Evolutionary conservation across 306 rosid genomes (phyloP).

Genomic region (Nissolia schottii): DNA sequence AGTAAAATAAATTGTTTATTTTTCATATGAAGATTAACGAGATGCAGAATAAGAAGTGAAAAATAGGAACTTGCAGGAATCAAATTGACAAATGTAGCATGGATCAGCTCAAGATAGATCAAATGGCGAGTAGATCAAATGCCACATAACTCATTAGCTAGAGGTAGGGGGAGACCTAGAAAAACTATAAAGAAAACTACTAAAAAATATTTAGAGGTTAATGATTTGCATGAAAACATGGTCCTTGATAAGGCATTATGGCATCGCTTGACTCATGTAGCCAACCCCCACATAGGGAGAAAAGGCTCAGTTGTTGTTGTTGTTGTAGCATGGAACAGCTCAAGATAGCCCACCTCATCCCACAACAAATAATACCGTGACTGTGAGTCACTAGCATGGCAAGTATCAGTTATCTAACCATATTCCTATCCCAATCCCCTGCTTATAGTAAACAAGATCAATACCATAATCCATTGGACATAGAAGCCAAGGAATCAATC

Average conservation of each 20-base stretch:
- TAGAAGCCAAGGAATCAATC: constrained; percentile 11
- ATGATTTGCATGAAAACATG: no score
- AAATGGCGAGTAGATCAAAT: no score
- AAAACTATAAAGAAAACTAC: no score
- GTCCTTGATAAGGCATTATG: no score
- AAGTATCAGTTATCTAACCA: not conserved
- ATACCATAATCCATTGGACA: not conserved
- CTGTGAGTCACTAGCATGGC: not conserved
- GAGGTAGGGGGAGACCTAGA: no score
- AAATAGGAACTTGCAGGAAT: not conserved
- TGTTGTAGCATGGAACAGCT: not conserved
- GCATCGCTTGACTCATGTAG: no score
- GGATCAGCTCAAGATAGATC: not conserved
- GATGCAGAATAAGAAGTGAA: not conserved
- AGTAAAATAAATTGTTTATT: not conserved
- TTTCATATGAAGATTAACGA: not conserved
- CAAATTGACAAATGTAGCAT: not conserved
- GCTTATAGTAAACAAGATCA: not conserved
- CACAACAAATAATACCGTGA: not conserved
- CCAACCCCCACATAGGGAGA: no score
- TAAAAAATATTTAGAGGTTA: no score
- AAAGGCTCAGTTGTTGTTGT: no score
- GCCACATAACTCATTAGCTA: no score
- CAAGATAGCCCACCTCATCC: not conserved
- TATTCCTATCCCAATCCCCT: not conserved